Evolutionary conservation across 306 rosid genomes (phyloP).

Genomic region (Heteromeles arbutifolia): DNA sequence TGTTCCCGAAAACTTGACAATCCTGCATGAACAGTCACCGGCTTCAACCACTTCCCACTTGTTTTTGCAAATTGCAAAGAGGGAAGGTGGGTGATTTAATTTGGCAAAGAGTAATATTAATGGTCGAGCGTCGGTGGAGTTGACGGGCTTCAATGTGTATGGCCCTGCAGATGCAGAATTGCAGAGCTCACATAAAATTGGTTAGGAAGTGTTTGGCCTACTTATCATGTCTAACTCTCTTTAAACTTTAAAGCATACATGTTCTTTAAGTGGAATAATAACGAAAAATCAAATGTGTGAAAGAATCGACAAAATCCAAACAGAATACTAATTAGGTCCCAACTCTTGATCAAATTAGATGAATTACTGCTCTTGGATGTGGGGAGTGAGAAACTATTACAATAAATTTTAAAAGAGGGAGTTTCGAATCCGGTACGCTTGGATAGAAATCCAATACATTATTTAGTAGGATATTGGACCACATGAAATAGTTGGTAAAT

Average conservation of each 20-base stretch:
- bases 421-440: too few relatives aligned
- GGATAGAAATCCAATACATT: too few relatives aligned
- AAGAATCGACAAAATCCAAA: background rate
- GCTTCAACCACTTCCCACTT: background rate
- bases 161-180: background rate
- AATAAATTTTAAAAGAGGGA: too few relatives aligned
- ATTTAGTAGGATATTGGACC: too few relatives aligned
- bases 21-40: background rate
- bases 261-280: background rate
- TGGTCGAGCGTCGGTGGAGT: background rate
- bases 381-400: too few relatives aligned
- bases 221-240: background rate
- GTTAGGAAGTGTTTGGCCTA: background rate
- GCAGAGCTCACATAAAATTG: background rate
- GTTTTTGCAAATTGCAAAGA: background rate
- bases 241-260: background rate
- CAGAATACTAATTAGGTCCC: background rate
- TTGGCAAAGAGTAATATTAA: background rate
- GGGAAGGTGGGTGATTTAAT: constrained; percentile 1
- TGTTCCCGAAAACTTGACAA: background rate
- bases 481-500: too few relatives aligned
- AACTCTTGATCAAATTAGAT: background rate
- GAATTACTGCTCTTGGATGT: background rate
- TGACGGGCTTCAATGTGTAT: background rate
- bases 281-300: background rate